Base-by-base conservation (phyloP, 129 eudicot genomes). In the Pseudognaphalium luteoalbum region DNA sequence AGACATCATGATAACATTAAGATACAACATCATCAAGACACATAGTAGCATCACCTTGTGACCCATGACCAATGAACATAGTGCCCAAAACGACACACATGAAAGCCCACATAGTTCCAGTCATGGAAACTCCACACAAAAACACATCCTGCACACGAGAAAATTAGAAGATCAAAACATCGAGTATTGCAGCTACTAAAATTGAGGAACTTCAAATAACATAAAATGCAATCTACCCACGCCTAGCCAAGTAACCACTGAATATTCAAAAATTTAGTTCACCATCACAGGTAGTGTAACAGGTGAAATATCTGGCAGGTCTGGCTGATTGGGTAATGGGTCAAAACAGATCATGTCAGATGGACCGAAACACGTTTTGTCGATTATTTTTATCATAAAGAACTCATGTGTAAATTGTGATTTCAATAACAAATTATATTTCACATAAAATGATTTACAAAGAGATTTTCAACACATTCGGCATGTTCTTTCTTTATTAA, bases 11-110 rank as follows among this genome's bases (percentile, higher is more conserved):
- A 72, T 41, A 50, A 64, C 41, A 72, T 22, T 64, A 4, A 73
- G 51, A 68, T 4, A 70, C 76, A 61, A 15, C 78, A 66, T 56
- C 65, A 56, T 44, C 66, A 50, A 44, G 66, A 59, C 76, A 44
- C 83, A 80, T 80, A 80, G 17, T 17, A 80, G 7, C 84, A 42
- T 72, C 73, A 37, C 28, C 68, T 14, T 4, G 5, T 6, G 35
- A 25, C 7, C 71, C 32, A 62, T 68, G 69, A 69, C 41, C 37
- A 56, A 25, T 39, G 78, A 54, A 61, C 76, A 51, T 35, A 52
- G 51, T 33, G 34, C 29, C 47, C 59, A 58, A 62, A 60, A 20
- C 34, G 1, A 59, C 76, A 69, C 51, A 71, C 72, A 62, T 47
- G 60, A 68, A 77, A 68, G 16, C 61, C 7, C 69, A 39, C 66